Conservation (phyloP, 202 grass and related monocot species). For the Zoysia matrella region DNA sequence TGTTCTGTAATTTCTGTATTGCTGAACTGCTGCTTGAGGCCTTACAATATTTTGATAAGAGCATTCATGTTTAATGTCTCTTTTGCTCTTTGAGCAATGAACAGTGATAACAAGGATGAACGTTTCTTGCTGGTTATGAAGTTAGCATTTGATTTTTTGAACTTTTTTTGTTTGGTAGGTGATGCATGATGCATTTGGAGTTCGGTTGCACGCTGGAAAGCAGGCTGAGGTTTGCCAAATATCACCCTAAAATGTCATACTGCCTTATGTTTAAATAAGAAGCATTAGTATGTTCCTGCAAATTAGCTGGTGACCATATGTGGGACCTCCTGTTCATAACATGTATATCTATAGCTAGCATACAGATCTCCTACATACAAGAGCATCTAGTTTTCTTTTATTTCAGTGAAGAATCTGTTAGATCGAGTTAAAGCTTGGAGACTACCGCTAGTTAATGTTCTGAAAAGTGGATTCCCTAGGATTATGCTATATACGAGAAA, state of each 20-base stretch:
- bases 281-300: slow-evolving; percentile 10
- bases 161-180: slow-evolving; percentile 58
- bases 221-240: slow-evolving; percentile 31
- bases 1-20: slow-evolving; percentile 24
- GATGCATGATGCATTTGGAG: slow-evolving; percentile 94
- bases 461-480: neutral
- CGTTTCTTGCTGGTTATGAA: neutral
- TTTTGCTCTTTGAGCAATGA: neutral
- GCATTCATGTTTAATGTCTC: neutral
- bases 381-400: neutral
- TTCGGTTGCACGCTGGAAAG: no score
- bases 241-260: slow-evolving; percentile 31
- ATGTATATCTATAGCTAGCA: neutral
- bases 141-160: slow-evolving; percentile 17
- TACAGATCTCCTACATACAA: neutral
- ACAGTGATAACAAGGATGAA: slow-evolving; percentile 29
- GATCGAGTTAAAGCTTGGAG: neutral
- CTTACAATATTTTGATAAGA: neutral
- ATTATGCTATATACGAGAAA: neutral
- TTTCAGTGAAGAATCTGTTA: neutral
- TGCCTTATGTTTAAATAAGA: slow-evolving; percentile 27
- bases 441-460: neutral
- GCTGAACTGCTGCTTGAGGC: slow-evolving; percentile 6
- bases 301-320: neutral
- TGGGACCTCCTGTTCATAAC: neutral